Base-by-base conservation (phyloP, 2,329 filamentous ascomycete species). In the Ophiosphaerella herpotricha region DNA sequence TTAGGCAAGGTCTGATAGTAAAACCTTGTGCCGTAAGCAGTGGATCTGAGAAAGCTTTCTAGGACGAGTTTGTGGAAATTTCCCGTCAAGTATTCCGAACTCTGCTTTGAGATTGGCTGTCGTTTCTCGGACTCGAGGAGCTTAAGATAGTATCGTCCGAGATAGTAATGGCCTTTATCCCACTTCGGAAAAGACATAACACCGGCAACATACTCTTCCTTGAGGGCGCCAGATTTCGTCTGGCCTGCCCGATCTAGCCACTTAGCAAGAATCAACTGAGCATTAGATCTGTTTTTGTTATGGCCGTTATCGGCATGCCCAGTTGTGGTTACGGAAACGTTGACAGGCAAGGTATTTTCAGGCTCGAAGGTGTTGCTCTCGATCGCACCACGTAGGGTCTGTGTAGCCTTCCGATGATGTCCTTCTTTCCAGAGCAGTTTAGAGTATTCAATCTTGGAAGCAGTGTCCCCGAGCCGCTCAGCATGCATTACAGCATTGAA, bases 111-210 rank as follows among this genome's bases (percentile, higher is more conserved):
- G 14, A 84, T 79, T 33, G 88, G 86, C 44, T 96, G 83, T 2
- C 82, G 78, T 72, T 91, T 92, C 71, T 97, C 91, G 0, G 91
- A 90, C 64, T 97, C 93, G 3, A 97, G 78, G 4, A 97, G 83
- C 73, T 97, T 99, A 71, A 96, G 95, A 80, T 99, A 99, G 74
- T 97, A 91, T 39, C 93, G 91, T 5, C 94, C 94, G 8, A 99
- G 82, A 71, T 97, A 96, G 71, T 97, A 99, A 69, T 97, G 93
- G 0, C 91, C 92, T 73, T 97, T 97, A 70, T 99, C 94, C 92
- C 93, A 99, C 43, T 85, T 85, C 5, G 79, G 76, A 55, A 72
- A 77, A 2, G 84, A 85, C 67, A 83, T 86, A n/a, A 89, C 84
- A 1, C 92, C 92, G 58, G 88, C 84, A 55, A 91, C 87, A 64